These are phyloP conservation scores for Zygoascus flipseniorum DNA, from an alignment of 805 yeast genomes.

Conservation along the genomic window DNA sequence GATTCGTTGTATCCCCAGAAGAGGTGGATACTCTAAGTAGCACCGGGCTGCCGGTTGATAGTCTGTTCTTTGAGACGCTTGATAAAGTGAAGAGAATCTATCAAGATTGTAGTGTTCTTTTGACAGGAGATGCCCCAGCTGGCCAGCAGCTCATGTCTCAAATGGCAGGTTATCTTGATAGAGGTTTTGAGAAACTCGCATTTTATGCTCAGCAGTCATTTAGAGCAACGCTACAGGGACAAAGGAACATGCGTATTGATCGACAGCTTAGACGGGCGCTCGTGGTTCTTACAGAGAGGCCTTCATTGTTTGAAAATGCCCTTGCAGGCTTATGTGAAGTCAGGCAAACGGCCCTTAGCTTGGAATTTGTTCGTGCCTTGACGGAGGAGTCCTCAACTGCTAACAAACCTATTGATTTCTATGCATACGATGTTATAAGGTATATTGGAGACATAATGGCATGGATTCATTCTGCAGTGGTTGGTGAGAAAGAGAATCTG, in stretches of 20 bases:
- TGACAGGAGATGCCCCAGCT: constrained; percentile 34
- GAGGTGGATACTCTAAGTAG: constrained; percentile 52
- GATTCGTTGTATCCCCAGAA: constrained; percentile 59
- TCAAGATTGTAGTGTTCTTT: constrained; percentile 57
- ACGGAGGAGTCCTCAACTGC: constrained; percentile 22
- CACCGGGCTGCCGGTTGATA: constrained; percentile 28
- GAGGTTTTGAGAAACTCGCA: constrained; percentile 48
- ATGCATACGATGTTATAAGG: constrained; percentile 72
- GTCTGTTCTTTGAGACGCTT: constrained; percentile 53
- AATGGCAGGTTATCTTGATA: constrained; percentile 42
- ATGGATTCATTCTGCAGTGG: constrained; percentile 74
- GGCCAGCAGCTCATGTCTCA: constrained; percentile 59
- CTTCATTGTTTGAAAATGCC: constrained; percentile 44
- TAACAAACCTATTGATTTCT: constrained; percentile 46
- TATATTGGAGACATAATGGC: constrained; percentile 85
- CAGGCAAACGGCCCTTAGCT: constrained; percentile 54
- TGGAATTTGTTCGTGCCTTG: constrained; percentile 49
- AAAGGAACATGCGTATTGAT: constrained; percentile 15
- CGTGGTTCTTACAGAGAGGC: constrained; percentile 28
- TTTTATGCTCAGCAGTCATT: constrained; percentile 31
- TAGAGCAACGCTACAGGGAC: constrained; percentile 9
- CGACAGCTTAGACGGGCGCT: constrained; percentile 16
- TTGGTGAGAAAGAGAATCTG: constrained; percentile 77
- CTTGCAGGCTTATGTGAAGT: constrained; percentile 56
- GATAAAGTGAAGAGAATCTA: constrained; percentile 56